Conservation (phyloP, 2,329 filamentous ascomycete species). For the Pochonia chlamydosporia region DNA sequence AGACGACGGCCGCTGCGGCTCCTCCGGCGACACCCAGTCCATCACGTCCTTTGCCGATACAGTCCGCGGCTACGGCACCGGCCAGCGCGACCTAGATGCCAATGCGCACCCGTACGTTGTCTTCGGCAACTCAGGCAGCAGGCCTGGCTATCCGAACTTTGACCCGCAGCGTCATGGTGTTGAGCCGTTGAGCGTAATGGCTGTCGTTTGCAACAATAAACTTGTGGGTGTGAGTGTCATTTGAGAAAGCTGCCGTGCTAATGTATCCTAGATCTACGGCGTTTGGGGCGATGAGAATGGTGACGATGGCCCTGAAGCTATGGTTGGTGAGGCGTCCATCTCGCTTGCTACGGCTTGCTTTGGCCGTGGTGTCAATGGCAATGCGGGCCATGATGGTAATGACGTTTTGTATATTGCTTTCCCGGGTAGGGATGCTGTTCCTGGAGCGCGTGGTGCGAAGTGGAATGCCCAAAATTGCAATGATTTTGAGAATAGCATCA, state of each 20-base stretch:
- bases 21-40: conserved; percentile 36
- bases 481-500: conserved; percentile 49
- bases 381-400: conserved; percentile 48
- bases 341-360: conserved; percentile 53
- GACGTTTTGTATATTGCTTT: conserved; percentile 62
- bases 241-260: background rate
- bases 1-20: conserved; percentile 39
- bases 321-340: conserved; percentile 52
- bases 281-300: conserved; percentile 59
- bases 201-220: conserved; percentile 45
- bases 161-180: conserved; percentile 36
- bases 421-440: conserved; percentile 48
- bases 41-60: conserved; percentile 41
- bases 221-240: conserved; percentile 24
- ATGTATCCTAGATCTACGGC: conserved; percentile 41
- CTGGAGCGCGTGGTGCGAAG: conserved; percentile 44
- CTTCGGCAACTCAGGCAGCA: conserved; percentile 40
- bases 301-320: conserved; percentile 37
- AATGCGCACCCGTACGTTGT: conserved; percentile 48
- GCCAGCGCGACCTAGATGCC: conserved; percentile 39
- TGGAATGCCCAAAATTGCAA: conserved; percentile 46
- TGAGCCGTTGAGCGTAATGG: conserved; percentile 47
- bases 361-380: conserved; percentile 44
- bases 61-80: conserved; percentile 30
- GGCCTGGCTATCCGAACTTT: conserved; percentile 28